Conservation (phyloP, 1,284 basidiomycete species). For the Cryptococcus deneoformans region DNA sequence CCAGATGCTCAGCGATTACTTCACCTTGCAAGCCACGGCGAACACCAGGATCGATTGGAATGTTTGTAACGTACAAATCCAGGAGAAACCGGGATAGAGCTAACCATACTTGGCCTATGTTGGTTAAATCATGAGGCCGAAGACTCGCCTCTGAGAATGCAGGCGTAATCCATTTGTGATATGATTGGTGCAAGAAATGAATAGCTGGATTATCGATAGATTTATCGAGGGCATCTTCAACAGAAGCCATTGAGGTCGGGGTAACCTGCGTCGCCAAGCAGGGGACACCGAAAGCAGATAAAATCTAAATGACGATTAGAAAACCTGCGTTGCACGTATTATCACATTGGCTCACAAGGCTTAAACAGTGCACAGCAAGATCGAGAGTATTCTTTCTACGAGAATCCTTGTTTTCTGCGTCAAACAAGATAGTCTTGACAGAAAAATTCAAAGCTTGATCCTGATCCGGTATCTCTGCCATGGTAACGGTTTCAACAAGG, state of each 20-base stretch:
- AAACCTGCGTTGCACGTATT: not conserved
- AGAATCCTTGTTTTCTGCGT: slow-evolving; percentile 7
- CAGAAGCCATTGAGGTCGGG: not conserved
- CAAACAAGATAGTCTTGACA: slow-evolving; percentile 23
- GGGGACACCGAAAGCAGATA: slow-evolving; percentile 20
- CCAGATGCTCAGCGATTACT: slow-evolving; percentile 56
- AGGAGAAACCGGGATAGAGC: slow-evolving; percentile 54
- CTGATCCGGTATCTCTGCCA: slow-evolving; percentile 31
- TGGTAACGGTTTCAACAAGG: slow-evolving; percentile 15
- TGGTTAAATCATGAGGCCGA: slow-evolving; percentile 2
- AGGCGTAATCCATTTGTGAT: slow-evolving; percentile 3
- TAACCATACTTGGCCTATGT: slow-evolving; percentile 58
- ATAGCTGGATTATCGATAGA: not conserved
- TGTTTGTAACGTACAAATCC: slow-evolving; percentile 73
- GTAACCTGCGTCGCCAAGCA: not conserved
- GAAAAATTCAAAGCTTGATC: slow-evolving; percentile 33
- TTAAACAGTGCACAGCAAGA: slow-evolving; percentile 15
- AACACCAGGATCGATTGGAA: slow-evolving; percentile 83
- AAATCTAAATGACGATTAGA: slow-evolving; percentile 11
- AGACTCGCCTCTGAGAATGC: slow-evolving; percentile 6
- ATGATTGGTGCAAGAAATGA: not conserved
- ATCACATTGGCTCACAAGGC: slow-evolving; percentile 11
- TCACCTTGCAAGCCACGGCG: slow-evolving; percentile 59
- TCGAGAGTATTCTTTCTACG: slow-evolving; percentile 11
- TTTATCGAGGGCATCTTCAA: not conserved